Evolutionary conservation across 805 yeast genomes (phyloP).

Genomic region (Lipomyces chichibuensis): DNA sequence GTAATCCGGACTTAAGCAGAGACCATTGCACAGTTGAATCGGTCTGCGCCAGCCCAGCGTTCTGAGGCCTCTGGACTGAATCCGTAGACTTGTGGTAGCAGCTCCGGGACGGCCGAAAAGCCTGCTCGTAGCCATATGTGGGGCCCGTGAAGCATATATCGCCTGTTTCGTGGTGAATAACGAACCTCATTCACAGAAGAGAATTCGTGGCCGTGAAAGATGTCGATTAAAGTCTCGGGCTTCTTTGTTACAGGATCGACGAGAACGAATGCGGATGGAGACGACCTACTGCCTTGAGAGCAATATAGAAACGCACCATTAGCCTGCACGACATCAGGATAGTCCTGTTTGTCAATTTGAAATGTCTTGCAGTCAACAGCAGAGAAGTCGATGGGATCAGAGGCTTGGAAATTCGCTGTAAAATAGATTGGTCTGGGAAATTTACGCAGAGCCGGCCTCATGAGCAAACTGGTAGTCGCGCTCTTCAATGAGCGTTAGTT

Average conservation of each 20-base stretch:
- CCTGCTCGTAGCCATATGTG: slow-evolving; percentile 32
- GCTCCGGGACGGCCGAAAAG: slow-evolving; percentile 27
- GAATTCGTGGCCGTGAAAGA: slow-evolving; percentile 32
- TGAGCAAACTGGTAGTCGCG: slow-evolving; percentile 29
- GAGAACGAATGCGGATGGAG: slow-evolving; percentile 24
- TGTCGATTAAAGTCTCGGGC: slow-evolving; percentile 23
- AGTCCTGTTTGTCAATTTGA: slow-evolving; percentile 18
- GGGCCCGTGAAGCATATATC: slow-evolving; percentile 36
- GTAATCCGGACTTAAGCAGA: slow-evolving; percentile 35
- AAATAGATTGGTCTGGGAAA: slow-evolving; percentile 29
- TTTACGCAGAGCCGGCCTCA: slow-evolving; percentile 32
- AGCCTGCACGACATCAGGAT: slow-evolving; percentile 25
- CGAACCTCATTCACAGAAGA: slow-evolving; percentile 34
- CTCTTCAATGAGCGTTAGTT: slow-evolving; percentile 12
- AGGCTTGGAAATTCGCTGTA: slow-evolving; percentile 31
- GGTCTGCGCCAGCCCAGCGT: slow-evolving; percentile 24
- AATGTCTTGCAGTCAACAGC: slow-evolving; percentile 22
- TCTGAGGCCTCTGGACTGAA: slow-evolving; percentile 25
- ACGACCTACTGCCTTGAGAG: slow-evolving; percentile 23
- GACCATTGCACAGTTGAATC: slow-evolving; percentile 32
- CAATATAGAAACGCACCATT: slow-evolving; percentile 34
- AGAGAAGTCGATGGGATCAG: slow-evolving; percentile 21
- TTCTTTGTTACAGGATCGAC: slow-evolving; percentile 23
- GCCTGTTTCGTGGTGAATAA: slow-evolving; percentile 33
- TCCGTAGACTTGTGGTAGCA: slow-evolving; percentile 30